These are phyloP conservation scores for Alternaria longipes DNA, from an alignment of 2,329 filamentous ascomycete species.

Conservation along the genomic window DNA sequence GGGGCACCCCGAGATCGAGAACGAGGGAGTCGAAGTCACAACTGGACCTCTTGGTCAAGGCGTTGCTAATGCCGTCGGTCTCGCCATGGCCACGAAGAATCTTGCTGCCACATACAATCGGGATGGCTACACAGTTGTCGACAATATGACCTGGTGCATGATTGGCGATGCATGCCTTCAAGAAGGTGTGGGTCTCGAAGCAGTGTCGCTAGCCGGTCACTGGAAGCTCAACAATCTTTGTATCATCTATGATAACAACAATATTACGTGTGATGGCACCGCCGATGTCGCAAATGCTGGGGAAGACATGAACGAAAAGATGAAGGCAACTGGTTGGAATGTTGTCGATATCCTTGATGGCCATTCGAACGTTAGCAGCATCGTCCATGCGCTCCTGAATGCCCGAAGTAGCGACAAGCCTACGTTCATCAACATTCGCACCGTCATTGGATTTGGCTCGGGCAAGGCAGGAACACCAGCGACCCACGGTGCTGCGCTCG, in stretches of 20 bases:
- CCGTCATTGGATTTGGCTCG: slow-evolving; percentile 63
- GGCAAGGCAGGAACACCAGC: slow-evolving; percentile 62
- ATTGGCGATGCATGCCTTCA: slow-evolving; percentile 66
- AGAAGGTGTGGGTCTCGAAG: slow-evolving; percentile 66
- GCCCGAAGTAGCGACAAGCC: slow-evolving; percentile 60
- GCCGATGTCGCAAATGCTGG: slow-evolving; percentile 60
- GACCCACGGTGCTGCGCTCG: slow-evolving; percentile 67
- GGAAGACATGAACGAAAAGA: slow-evolving; percentile 66
- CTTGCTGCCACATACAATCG: slow-evolving; percentile 69
- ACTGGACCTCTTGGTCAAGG: slow-evolving; percentile 68
- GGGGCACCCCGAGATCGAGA: slow-evolving; percentile 66
- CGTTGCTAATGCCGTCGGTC: slow-evolving; percentile 65
- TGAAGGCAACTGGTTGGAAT: slow-evolving; percentile 65
- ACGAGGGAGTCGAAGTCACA: slow-evolving; percentile 66
- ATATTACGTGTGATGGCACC: slow-evolving; percentile 66
- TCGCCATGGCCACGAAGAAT: slow-evolving; percentile 64
- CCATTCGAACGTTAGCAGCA: slow-evolving; percentile 59
- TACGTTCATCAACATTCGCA: slow-evolving; percentile 66
- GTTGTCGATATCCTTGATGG: slow-evolving; percentile 65
- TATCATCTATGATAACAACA: slow-evolving; percentile 69
- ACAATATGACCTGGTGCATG: slow-evolving; percentile 65
- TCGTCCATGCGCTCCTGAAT: slow-evolving; percentile 58
- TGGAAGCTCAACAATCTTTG: slow-evolving; percentile 64
- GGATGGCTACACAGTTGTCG: slow-evolving; percentile 57
- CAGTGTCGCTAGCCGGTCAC: slow-evolving; percentile 50